Conservation (phyloP, 768 basidiomycete species). For the Boletus eberwhitei region DNA sequence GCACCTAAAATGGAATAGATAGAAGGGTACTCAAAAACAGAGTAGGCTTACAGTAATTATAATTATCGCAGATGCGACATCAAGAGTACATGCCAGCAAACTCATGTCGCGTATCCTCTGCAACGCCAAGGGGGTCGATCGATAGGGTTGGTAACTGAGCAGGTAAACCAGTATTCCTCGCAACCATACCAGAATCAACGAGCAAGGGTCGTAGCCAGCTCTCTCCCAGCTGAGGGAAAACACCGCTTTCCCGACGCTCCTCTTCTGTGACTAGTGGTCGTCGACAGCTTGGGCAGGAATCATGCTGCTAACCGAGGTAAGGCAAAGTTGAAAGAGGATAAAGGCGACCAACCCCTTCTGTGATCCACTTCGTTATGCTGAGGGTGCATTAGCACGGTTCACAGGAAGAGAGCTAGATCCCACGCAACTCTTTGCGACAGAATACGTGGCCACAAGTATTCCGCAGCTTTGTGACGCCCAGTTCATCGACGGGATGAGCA, state of each 20-base stretch:
- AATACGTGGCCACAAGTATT: slow-evolving; percentile 66
- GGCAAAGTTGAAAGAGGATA: neutral
- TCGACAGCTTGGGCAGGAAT: slow-evolving; percentile 68
- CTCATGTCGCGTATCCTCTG: slow-evolving; percentile 29
- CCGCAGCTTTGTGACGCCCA: slow-evolving; percentile 65
- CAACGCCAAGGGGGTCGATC: slow-evolving; percentile 14
- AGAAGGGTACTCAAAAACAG: slow-evolving; percentile 20
- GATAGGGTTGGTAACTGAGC: slow-evolving; percentile 18
- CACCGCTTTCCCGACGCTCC: slow-evolving; percentile 11
- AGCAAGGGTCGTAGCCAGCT: slow-evolving; percentile 25
- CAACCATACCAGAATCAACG: slow-evolving; percentile 18
- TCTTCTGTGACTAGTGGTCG: slow-evolving; percentile 36
- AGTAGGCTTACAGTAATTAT: slow-evolving; percentile 15
- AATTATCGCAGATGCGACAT: neutral
- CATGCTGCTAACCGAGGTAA: slow-evolving; percentile 40
- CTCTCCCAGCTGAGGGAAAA: slow-evolving; percentile 1
- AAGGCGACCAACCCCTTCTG: slow-evolving; percentile 46
- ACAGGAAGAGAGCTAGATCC: slow-evolving; percentile 4
- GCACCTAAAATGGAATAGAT: slow-evolving; percentile 22
- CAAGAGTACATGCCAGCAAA: slow-evolving; percentile 61
- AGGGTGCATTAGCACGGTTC: slow-evolving; percentile 15
- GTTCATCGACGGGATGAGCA: slow-evolving; percentile 61
- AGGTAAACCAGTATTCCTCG: slow-evolving; percentile 9
- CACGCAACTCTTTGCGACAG: slow-evolving; percentile 73
- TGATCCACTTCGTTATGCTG: slow-evolving; percentile 66